A percentile compares a stretch with the other conserved stretches of the same genome.
Evolutionary conservation across 345 rosid species (phyloP).

Genomic region (Eucalyptus tenuipes): DNA sequence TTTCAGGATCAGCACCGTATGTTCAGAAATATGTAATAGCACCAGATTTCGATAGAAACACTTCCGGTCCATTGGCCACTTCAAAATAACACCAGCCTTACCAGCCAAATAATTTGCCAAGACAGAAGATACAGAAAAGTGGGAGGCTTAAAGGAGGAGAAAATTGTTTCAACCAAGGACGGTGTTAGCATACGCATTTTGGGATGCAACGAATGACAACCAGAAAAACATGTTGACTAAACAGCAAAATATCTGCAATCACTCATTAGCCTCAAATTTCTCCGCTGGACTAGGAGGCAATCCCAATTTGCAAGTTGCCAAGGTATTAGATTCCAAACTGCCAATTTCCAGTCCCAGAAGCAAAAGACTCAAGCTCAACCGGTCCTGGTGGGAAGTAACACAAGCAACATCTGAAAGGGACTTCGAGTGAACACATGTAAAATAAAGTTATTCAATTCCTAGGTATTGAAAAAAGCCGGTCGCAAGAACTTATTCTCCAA

Average conservation of each 20-base stretch:
- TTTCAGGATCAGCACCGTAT: not conserved
- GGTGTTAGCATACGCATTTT: not conserved
- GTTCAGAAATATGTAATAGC: not conserved
- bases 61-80: not conserved
- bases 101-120: not conserved
- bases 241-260: not conserved
- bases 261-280: not conserved
- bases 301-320: not conserved
- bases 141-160: not conserved
- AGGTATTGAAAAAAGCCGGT: not conserved
- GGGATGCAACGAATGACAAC: not conserved
- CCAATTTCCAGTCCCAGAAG: not conserved
- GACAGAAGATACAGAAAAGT: not conserved
- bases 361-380: not conserved
- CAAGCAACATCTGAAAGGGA: not conserved
- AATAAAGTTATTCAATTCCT: not conserved
- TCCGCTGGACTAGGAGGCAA: not conserved
- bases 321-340: not conserved
- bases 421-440: not conserved
- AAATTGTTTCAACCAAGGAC: not conserved
- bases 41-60: not conserved
- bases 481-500: not conserved
- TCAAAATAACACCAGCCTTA: not conserved
- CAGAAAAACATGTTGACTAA: not conserved
- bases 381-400: not conserved